Evolutionary conservation across 1,284 basidiomycete genomes (phyloP).

Genomic region (Inonotus hispidus): DNA sequence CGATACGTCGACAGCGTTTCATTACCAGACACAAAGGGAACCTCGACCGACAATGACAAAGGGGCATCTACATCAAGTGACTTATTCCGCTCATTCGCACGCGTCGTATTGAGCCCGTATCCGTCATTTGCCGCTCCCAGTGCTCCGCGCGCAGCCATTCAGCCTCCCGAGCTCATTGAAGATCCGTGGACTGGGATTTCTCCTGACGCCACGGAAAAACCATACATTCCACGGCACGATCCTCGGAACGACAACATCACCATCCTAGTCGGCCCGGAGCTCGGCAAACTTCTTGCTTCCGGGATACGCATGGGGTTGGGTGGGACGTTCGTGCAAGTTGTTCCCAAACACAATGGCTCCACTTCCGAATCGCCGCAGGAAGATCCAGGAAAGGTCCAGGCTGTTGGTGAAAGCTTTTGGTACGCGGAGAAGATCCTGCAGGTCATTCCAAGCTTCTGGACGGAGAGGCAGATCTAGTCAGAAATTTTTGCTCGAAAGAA

Average conservation of each 20-base stretch:
- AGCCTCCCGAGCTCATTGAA: conserved; percentile 7
- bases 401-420: conserved; percentile 32
- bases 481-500: background rate
- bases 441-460: conserved; percentile 24
- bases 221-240: conserved; percentile 34
- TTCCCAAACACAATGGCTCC: conserved; percentile 29
- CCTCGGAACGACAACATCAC: conserved; percentile 48
- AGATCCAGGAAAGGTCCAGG: conserved; percentile 10
- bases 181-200: background rate
- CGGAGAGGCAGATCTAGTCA: conserved; percentile 6
- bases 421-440: conserved; percentile 37
- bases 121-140: conserved; percentile 1
- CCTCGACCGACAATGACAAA: conserved; percentile 9
- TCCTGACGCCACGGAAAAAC: background rate
- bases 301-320: conserved; percentile 45
- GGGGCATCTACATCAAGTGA: conserved; percentile 30
- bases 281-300: conserved; percentile 37
- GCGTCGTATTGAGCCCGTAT: conserved; percentile 47
- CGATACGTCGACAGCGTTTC: conserved; percentile 38
- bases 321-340: conserved; percentile 60
- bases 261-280: conserved; percentile 44
- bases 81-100: conserved; percentile 41
- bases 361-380: background rate
- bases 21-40: conserved; percentile 19
- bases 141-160: conserved; percentile 9